A percentile compares a stretch with the other conserved stretches of the same genome.
Conservation (phyloP, 768 basidiomycete species). For the Tremella mesenterica region DNA sequence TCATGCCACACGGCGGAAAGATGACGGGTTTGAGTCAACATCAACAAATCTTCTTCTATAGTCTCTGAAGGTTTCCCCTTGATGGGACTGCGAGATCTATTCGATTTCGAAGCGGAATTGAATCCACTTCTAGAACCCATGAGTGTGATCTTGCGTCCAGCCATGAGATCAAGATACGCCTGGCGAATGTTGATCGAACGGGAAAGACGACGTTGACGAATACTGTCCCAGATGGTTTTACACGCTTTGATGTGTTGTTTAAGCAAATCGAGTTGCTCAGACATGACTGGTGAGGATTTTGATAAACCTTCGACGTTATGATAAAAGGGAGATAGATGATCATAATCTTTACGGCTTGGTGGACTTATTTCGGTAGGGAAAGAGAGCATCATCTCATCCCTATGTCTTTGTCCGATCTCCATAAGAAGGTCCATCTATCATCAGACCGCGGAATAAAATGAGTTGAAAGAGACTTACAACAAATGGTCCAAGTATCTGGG, state of each 20-base stretch:
- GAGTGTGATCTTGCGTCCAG: background rate
- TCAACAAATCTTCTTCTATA: background rate
- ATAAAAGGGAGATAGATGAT: background rate
- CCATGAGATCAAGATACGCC: background rate
- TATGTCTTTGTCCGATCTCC: slow-evolving; percentile 6
- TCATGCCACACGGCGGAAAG: slow-evolving; percentile 20
- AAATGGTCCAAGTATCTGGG: slow-evolving; percentile 12
- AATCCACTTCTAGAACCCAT: background rate
- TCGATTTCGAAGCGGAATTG: too few relatives aligned
- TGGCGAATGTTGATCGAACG: slow-evolving; percentile 1
- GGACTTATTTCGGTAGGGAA: slow-evolving; percentile 11
- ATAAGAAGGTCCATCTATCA: slow-evolving; percentile 27
- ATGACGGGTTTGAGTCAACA: slow-evolving; percentile 12
- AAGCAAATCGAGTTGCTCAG: slow-evolving; percentile 6
- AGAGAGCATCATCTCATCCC: slow-evolving; percentile 7
- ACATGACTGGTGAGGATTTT: background rate
- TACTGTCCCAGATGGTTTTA: slow-evolving; percentile 4
- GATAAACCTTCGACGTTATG: background rate
- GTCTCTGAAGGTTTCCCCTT: slow-evolving; percentile 3
- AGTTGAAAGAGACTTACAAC: slow-evolving; percentile 13
- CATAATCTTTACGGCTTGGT: slow-evolving; percentile 1
- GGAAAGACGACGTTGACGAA: background rate
- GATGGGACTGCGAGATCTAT: background rate
- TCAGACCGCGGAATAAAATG: background rate
- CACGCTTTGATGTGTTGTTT: slow-evolving; percentile 18